Percentiles rank a stretch among this genome's conserved stretches.
Conservation (phyloP, 345 rosid genomes). For the Lumnitzera racemosa region DNA sequence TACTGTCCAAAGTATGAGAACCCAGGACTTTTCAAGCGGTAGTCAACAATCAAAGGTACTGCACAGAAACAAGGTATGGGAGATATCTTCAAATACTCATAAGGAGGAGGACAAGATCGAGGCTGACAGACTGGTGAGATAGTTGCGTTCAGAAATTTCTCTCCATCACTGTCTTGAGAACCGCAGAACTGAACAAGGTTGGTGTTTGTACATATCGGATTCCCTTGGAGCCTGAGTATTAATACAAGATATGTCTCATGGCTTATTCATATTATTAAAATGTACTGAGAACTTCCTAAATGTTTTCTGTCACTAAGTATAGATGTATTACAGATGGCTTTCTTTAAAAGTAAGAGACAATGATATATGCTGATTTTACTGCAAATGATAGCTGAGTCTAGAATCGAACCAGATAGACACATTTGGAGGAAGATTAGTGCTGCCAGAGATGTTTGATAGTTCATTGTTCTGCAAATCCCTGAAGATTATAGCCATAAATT, state of each 20-base stretch:
- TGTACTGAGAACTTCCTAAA: too few species aligned
- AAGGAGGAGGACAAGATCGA: slow-evolving; percentile 61
- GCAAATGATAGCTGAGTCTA: slow-evolving; percentile 10
- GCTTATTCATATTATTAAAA: too few species aligned
- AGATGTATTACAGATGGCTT: neutral
- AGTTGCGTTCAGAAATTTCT: slow-evolving; percentile 10
- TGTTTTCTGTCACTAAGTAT: neutral
- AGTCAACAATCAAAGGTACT: slow-evolving; percentile 66
- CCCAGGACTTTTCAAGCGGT: slow-evolving; percentile 95
- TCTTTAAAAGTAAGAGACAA: neutral
- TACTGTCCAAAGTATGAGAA: slow-evolving; percentile 53
- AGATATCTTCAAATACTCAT: slow-evolving; percentile 39
- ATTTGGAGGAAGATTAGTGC: slow-evolving; percentile 53
- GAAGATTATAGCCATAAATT: slow-evolving; percentile 11
- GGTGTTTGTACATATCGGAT: slow-evolving; percentile 52
- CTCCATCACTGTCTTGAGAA: slow-evolving; percentile 17
- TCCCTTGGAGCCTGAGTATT: slow-evolving; percentile 72
- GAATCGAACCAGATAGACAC: slow-evolving; percentile 70
- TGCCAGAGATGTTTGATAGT: slow-evolving; percentile 50
- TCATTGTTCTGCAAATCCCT: slow-evolving; percentile 80
- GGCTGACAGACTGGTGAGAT: slow-evolving; percentile 29
- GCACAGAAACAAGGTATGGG: slow-evolving; percentile 61
- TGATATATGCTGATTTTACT: too few species aligned
- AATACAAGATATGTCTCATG: too few species aligned
- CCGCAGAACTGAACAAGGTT: slow-evolving; percentile 40